Conservation (phyloP, 495 filamentous ascomycete species). For the Cercophora samala region DNA sequence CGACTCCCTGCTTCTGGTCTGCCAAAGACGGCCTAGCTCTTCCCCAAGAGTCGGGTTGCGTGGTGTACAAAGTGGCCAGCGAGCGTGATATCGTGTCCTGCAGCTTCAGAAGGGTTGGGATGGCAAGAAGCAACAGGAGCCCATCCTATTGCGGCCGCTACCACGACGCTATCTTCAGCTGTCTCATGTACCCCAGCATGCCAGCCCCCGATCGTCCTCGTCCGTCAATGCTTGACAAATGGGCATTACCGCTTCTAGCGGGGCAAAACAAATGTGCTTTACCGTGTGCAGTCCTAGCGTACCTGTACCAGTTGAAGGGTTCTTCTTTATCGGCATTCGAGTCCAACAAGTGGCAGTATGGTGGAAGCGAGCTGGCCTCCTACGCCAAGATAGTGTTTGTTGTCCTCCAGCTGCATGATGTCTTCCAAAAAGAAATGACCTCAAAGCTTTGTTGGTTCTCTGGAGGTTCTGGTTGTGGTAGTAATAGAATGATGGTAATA, state of each 20-base stretch:
- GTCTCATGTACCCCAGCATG: constrained; percentile 11
- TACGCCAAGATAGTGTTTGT: constrained; percentile 10
- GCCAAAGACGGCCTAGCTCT: background rate
- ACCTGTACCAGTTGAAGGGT: background rate
- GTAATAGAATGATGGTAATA: background rate
- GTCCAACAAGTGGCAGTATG: constrained; percentile 11
- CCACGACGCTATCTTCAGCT: constrained; percentile 9
- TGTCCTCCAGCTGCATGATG: background rate
- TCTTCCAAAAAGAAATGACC: background rate
- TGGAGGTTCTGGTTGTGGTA: background rate
- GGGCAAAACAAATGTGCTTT: background rate
- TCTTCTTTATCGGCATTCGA: constrained; percentile 2
- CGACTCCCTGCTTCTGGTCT: background rate
- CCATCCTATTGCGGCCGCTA: background rate
- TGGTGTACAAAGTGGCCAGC: background rate
- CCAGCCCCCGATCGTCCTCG: background rate
- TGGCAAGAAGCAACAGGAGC: background rate
- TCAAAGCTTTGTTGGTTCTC: background rate
- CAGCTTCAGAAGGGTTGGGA: background rate
- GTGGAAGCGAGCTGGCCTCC: constrained; percentile 5
- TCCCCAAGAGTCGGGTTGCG: background rate
- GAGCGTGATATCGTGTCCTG: background rate
- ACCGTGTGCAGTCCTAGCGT: background rate
- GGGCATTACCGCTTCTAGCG: constrained; percentile 13
- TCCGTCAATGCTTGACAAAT: constrained; percentile 15